These are phyloP conservation scores for Candida insectorum DNA, from an alignment of 805 yeast species.

Conservation along the genomic window DNA sequence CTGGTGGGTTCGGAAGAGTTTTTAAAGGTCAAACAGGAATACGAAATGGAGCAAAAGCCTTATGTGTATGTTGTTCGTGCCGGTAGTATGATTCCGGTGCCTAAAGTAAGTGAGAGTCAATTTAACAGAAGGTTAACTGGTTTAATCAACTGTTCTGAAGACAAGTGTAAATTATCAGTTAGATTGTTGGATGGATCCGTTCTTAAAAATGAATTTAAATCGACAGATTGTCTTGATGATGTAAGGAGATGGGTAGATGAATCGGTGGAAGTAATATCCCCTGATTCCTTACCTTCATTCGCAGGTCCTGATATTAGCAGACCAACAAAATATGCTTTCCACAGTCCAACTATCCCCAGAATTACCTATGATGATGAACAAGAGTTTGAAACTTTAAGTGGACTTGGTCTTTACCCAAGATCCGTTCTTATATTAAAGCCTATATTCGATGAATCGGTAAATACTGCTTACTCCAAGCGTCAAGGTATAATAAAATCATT, in stretches of 20 bases:
- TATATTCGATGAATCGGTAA: conserved; percentile 24
- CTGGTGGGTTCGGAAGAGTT: too few species aligned
- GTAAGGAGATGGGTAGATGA: conserved; percentile 65
- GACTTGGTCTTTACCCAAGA: conserved; percentile 63
- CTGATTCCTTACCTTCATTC: conserved; percentile 46
- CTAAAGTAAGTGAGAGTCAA: too few species aligned
- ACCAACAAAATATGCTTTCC: conserved; percentile 42
- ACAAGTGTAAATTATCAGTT: conserved; percentile 47
- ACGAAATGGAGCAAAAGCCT: too few species aligned
- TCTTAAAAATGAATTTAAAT: conserved; percentile 47
- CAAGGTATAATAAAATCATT: conserved; percentile 6
- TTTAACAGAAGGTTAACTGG: too few species aligned
- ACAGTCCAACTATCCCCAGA: conserved; percentile 43
- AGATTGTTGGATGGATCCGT: conserved; percentile 67
- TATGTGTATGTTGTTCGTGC: too few species aligned
- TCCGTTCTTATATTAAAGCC: conserved; percentile 77
- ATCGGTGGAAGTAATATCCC: conserved; percentile 26
- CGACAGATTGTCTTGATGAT: conserved; percentile 44
- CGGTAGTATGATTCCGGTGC: too few species aligned
- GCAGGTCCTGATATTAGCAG: conserved; percentile 58
- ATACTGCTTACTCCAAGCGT: conserved; percentile 10
- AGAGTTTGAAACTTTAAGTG: conserved; percentile 42
- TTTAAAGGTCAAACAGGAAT: too few species aligned
- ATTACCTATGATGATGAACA: conserved; percentile 53
- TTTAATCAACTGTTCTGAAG: neutral